Conservation (phyloP, 192 early-diverging fungal genomes). For the Coemansia sp. region DNA sequence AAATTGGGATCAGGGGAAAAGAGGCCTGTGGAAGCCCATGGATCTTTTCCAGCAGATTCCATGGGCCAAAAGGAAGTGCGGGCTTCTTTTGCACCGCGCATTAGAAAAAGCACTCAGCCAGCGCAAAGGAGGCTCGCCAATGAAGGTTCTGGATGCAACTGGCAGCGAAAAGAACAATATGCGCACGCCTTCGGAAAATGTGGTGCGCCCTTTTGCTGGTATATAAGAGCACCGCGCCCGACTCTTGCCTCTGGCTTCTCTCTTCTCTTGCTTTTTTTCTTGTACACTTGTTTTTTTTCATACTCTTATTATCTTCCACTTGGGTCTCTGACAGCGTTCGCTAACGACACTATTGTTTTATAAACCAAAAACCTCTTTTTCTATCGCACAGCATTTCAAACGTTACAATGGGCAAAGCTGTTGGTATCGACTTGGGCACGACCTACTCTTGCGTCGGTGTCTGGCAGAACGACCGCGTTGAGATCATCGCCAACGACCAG, state of each 20-base stretch:
- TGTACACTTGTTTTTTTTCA: neutral
- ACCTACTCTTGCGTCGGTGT: slow-evolving; percentile 68
- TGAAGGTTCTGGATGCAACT: slow-evolving; percentile 4
- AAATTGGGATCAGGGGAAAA: neutral
- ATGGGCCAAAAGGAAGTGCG: neutral
- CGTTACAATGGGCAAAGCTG: slow-evolving; percentile 49
- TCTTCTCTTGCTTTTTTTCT: neutral
- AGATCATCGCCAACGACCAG: slow-evolving; percentile 99
- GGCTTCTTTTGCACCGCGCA: neutral
- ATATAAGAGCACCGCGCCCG: neutral
- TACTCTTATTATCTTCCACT: neutral
- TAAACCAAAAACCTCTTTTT: slow-evolving; percentile 2
- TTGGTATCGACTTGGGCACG: slow-evolving; percentile 69
- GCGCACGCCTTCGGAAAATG: no score
- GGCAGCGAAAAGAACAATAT: neutral
- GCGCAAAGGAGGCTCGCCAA: neutral
- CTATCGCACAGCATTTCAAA: slow-evolving; percentile 8
- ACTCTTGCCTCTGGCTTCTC: neutral
- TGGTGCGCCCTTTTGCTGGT: neutral
- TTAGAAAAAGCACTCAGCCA: neutral
- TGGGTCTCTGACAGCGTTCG: neutral
- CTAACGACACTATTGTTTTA: slow-evolving; percentile 6
- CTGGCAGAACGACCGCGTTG: slow-evolving; percentile 80
- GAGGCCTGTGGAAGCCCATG: slow-evolving; percentile 1
- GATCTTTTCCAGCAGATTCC: slow-evolving; percentile 3